Evolutionary conservation across 2,329 filamentous ascomycete genomes (phyloP).

Genomic region (Cercospora nicotianae): DNA sequence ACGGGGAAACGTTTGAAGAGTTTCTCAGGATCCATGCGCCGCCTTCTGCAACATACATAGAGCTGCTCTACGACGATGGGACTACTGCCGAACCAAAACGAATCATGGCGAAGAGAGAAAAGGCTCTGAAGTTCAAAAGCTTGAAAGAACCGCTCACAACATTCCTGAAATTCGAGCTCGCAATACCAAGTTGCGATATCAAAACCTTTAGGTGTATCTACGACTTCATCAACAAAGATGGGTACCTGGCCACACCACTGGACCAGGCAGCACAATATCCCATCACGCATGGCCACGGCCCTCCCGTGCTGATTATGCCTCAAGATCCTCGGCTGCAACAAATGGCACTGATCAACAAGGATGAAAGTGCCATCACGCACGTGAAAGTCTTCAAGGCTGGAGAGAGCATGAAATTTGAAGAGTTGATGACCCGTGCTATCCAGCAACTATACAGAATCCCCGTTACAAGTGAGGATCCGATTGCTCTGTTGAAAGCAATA

Average conservation of each 20-base stretch:
- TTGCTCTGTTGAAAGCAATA: constrained; percentile 39
- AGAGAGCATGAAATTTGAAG: constrained; percentile 39
- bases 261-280: constrained; percentile 12
- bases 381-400: constrained; percentile 40
- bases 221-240: constrained; percentile 34
- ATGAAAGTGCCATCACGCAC: constrained; percentile 28
- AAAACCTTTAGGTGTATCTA: constrained; percentile 40
- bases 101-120: constrained; percentile 37
- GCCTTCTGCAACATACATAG: constrained; percentile 39
- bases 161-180: constrained; percentile 35
- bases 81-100: constrained; percentile 18
- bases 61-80: constrained; percentile 42
- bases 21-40: constrained; percentile 33
- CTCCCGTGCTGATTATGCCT: constrained; percentile 18
- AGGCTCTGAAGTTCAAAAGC: constrained; percentile 35
- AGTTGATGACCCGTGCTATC: constrained; percentile 40
- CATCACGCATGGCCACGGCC: constrained; percentile 8
- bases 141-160: constrained; percentile 38
- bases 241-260: constrained; percentile 20
- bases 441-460: constrained; percentile 37
- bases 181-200: constrained; percentile 35
- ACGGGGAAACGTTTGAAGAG: constrained; percentile 35
- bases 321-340: not conserved
- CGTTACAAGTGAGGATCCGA: constrained; percentile 40
- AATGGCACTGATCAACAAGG: not conserved